These are phyloP conservation scores for Prunus mongolica DNA, from an alignment of 306 rosid species.

Conservation along the genomic window DNA sequence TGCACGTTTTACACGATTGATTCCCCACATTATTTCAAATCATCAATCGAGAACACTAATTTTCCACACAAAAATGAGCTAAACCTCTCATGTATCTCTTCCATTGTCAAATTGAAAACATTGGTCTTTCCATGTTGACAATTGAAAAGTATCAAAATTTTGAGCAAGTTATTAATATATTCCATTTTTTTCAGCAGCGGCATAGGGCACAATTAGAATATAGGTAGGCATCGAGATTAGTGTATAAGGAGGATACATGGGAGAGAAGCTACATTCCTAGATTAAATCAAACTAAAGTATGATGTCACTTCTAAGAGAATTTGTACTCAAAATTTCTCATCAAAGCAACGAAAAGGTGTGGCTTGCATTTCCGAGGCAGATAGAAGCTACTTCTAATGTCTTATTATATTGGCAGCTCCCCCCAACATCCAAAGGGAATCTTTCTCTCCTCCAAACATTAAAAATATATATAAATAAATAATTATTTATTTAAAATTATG, in stretches of 20 bases:
- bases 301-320: background rate
- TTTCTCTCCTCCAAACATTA: constrained; percentile 9
- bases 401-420: constrained; percentile 21
- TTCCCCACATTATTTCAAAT: background rate
- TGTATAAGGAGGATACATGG: background rate
- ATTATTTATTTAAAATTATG: background rate
- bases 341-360: constrained; percentile 37
- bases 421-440: constrained; percentile 30
- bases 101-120: too few species aligned
- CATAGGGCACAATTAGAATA: too few species aligned
- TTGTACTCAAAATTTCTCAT: constrained; percentile 16
- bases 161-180: too few species aligned
- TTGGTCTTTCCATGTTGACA: too few species aligned
- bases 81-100: too few species aligned
- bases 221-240: too few species aligned
- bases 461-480: background rate
- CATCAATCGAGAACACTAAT: background rate
- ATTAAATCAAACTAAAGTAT: constrained; percentile 6
- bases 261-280: constrained; percentile 6
- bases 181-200: too few species aligned
- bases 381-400: constrained; percentile 19
- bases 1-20: background rate
- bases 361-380: constrained; percentile 72
- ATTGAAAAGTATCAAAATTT: too few species aligned
- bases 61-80: too few species aligned